phyloP scores from a whole-genome alignment of 2,329 filamentous ascomycete species.

The Calonectria hawksworthii region DNA sequence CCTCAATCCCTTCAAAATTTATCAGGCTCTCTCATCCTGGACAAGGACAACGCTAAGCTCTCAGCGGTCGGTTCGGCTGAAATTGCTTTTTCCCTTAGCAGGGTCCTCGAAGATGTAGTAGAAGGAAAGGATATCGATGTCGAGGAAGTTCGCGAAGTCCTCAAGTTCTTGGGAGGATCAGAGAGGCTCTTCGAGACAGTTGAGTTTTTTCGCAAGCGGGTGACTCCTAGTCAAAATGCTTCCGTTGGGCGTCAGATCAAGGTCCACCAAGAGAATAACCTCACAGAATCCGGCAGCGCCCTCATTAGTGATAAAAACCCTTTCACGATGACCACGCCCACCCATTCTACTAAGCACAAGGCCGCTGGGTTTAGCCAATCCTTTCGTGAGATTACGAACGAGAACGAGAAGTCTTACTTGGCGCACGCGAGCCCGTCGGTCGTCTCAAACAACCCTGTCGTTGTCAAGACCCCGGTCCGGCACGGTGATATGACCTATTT shows the following conservation, averaged over 20 bases:
- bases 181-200: background rate
- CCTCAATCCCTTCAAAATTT: background rate
- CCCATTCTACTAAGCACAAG: background rate
- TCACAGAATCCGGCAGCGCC: background rate
- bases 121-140: background rate
- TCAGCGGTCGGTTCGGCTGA: background rate
- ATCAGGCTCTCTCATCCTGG: background rate
- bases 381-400: background rate
- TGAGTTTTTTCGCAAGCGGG: background rate
- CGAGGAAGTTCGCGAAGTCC: background rate
- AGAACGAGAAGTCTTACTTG: background rate
- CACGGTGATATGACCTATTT: background rate
- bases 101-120: background rate
- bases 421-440: background rate
- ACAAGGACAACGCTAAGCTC: background rate
- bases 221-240: background rate
- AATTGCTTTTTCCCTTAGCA: background rate
- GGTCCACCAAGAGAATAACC: no score
- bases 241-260: background rate
- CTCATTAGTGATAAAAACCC: background rate
- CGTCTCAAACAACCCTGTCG: background rate
- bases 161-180: background rate
- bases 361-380: background rate
- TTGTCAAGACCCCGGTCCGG: background rate
- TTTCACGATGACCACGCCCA: background rate